Percentiles rank a stretch among this genome's conserved stretches.
Conservation (phyloP, 1,284 basidiomycete genomes). For the Irpex lacteus region DNA sequence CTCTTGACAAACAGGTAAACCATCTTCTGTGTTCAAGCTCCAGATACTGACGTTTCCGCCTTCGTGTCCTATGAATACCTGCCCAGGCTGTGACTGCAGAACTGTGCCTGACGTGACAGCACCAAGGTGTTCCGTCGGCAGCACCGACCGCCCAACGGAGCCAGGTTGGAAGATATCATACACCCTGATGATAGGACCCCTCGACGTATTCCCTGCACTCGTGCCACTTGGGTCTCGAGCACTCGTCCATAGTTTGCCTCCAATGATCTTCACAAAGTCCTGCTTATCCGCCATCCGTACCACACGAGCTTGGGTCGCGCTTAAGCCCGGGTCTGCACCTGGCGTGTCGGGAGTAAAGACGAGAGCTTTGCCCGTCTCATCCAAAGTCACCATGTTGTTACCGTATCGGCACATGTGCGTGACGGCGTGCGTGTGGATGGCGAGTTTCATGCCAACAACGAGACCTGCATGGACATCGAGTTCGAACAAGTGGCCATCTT, state of each 20-base stretch:
- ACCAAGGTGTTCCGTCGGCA: constrained; percentile 67
- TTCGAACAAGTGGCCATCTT: constrained; percentile 85
- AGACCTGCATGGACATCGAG: constrained; percentile 64
- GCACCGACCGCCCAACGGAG: constrained; percentile 44
- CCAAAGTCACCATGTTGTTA: constrained; percentile 71
- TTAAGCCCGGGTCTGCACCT: constrained; percentile 34
- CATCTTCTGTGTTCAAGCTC: constrained; percentile 50
- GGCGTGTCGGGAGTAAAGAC: constrained; percentile 58
- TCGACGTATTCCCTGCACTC: constrained; percentile 36
- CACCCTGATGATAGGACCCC: constrained; percentile 73
- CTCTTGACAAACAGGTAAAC: constrained; percentile 58
- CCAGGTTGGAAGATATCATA: constrained; percentile 69
- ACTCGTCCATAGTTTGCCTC: constrained; percentile 80
- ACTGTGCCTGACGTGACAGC: constrained; percentile 81
- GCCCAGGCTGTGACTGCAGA: constrained; percentile 63
- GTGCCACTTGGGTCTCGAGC: constrained; percentile 46
- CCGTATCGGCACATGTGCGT: constrained; percentile 72
- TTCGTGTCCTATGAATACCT: constrained; percentile 91
- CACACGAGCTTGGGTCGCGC: constrained; percentile 53
- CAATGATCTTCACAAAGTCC: constrained; percentile 73
- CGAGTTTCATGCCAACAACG: constrained; percentile 54
- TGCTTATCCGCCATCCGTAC: constrained; percentile 78
- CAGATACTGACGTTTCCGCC: constrained; percentile 86
- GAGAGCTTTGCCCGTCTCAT: constrained; percentile 80
- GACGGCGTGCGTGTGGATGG: constrained; percentile 66